phyloP scores from a whole-genome alignment of 345 rosid genomes.

The Arabidopsis suecica region DNA sequence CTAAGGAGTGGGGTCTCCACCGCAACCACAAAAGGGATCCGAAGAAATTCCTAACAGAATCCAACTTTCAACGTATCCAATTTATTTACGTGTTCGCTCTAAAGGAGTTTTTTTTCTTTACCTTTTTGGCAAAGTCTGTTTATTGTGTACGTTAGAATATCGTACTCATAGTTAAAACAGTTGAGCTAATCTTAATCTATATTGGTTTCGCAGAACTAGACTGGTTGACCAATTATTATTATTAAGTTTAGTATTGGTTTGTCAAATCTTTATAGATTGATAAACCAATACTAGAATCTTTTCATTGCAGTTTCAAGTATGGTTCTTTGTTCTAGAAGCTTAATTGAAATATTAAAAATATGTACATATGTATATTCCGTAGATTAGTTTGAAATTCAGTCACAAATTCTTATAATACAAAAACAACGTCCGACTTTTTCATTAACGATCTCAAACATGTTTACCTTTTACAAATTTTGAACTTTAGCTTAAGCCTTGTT shows the following conservation, averaged over 20 bases:
- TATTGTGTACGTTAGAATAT: conserved; percentile 26
- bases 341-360: background rate
- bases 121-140: background rate
- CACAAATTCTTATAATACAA: too few species aligned
- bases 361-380: background rate
- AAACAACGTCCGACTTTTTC: too few species aligned
- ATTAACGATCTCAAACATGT: too few species aligned
- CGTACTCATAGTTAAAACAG: conserved; percentile 28
- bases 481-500: background rate
- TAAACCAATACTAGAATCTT: background rate
- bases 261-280: conserved; percentile 2
- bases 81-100: background rate
- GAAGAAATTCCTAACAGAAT: conserved; percentile 25
- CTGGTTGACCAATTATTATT: conserved; percentile 3
- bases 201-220: background rate
- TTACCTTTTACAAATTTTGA: background rate
- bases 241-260: background rate
- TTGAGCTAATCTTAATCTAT: conserved; percentile 26
- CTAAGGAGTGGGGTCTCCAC: conserved; percentile 43
- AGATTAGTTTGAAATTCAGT: background rate
- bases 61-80: conserved; percentile 6
- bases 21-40: conserved; percentile 43
- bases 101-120: background rate
- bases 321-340: background rate
- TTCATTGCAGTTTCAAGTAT: background rate